phyloP scores from a whole-genome alignment of 495 filamentous ascomycete species.

The Arthonia radiata region DNA sequence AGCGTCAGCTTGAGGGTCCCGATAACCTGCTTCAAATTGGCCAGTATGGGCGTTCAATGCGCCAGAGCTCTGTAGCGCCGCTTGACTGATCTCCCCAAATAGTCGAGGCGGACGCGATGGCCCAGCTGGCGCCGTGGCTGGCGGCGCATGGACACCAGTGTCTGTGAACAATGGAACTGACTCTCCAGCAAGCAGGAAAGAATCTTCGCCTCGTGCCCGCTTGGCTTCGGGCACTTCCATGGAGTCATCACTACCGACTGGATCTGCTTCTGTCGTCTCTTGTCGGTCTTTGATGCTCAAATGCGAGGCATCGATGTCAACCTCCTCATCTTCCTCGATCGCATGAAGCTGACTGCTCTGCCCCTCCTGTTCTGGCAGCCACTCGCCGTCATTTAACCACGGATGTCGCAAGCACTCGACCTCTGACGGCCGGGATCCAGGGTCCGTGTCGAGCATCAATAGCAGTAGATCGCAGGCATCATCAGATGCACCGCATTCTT shows the following conservation, averaged over 20 bases:
- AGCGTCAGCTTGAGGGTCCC: not conserved
- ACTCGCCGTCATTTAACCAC: slow-evolving; percentile 33
- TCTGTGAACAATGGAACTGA: slow-evolving; percentile 13
- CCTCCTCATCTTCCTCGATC: slow-evolving; percentile 25
- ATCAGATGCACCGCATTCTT: slow-evolving; percentile 28
- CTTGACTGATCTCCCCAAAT: slow-evolving; percentile 59
- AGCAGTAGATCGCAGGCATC: slow-evolving; percentile 45
- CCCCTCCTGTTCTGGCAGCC: slow-evolving; percentile 15
- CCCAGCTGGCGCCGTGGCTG: slow-evolving; percentile 4
- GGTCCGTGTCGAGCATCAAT: slow-evolving; percentile 50
- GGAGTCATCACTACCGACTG: slow-evolving; percentile 6
- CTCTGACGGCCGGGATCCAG: slow-evolving; percentile 41
- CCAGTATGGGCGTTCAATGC: slow-evolving; percentile 16
- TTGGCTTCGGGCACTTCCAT: slow-evolving; percentile 15
- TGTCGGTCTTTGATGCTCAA: slow-evolving; percentile 30
- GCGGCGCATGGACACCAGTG: slow-evolving; percentile 12
- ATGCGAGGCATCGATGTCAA: slow-evolving; percentile 38
- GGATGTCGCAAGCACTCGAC: slow-evolving; percentile 33
- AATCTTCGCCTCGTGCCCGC: slow-evolving; percentile 8
- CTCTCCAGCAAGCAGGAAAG: slow-evolving; percentile 7
- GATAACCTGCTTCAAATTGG: slow-evolving; percentile 4
- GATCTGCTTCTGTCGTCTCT: slow-evolving; percentile 12
- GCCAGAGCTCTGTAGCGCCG: slow-evolving; percentile 40
- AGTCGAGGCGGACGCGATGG: slow-evolving; percentile 19
- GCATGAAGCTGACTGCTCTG: slow-evolving; percentile 17